Evolutionary conservation across 352 stramenopile genomes (phyloP).

Genomic region (Phytophthora quininea): DNA sequence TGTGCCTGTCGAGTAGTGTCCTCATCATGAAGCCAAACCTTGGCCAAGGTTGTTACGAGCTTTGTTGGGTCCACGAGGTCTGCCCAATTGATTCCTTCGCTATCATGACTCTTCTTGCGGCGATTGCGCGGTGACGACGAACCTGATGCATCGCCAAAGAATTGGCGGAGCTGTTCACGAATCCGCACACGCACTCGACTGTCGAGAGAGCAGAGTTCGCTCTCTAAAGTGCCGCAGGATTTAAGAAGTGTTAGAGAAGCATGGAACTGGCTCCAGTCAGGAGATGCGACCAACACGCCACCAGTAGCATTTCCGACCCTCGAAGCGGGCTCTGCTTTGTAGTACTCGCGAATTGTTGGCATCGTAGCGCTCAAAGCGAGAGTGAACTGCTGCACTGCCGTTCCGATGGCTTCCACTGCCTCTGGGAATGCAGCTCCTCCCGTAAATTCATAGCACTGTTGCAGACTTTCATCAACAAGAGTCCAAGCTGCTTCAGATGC

Average conservation of each 20-base stretch:
- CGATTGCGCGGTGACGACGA: slow-evolving; percentile 36
- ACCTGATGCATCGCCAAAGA: slow-evolving; percentile 29
- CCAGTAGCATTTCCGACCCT: background rate
- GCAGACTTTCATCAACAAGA: slow-evolving; percentile 57
- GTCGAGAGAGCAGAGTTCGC: slow-evolving; percentile 52
- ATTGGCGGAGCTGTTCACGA: slow-evolving; percentile 58
- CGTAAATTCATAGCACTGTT: slow-evolving; percentile 68
- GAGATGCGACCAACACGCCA: slow-evolving; percentile 20
- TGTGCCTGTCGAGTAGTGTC: slow-evolving; percentile 43
- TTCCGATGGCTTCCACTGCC: slow-evolving; percentile 44
- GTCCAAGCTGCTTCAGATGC: slow-evolving; percentile 42
- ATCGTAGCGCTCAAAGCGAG: slow-evolving; percentile 43
- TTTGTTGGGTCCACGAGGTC: slow-evolving; percentile 49
- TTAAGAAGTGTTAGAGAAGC: slow-evolving; percentile 65
- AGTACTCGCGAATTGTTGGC: slow-evolving; percentile 53
- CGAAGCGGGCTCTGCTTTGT: slow-evolving; percentile 32
- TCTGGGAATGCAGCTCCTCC: slow-evolving; percentile 66
- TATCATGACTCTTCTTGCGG: slow-evolving; percentile 40
- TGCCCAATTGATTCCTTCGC: slow-evolving; percentile 21
- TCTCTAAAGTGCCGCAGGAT: slow-evolving; percentile 60
- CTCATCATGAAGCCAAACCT: slow-evolving; percentile 59
- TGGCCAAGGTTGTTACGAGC: slow-evolving; percentile 45
- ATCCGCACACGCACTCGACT: slow-evolving; percentile 56
- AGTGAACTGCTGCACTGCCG: slow-evolving; percentile 55
- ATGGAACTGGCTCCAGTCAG: slow-evolving; percentile 81